Evolutionary conservation across 106 monocot genomes (phyloP), one percentile per base, ranked within the genome.

Genomic region (Acanthochlamys bracteata): DNA sequence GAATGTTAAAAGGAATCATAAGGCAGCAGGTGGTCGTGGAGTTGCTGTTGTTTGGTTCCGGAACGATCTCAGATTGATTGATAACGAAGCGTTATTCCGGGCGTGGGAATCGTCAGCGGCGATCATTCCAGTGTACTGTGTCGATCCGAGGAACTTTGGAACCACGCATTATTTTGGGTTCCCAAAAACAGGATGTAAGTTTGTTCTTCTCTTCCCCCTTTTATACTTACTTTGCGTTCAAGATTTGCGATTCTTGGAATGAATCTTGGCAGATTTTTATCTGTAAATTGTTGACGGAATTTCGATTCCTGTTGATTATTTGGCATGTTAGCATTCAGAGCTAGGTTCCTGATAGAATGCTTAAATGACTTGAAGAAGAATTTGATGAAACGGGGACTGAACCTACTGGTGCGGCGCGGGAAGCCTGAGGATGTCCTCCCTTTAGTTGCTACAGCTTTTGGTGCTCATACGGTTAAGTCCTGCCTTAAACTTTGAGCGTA

Each of bases 401-500:
- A 95, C 59, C 72, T 95, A 74, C 63, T 95, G 53, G 60, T 90
- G 25, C 69, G 55, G 53, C 58, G 71, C 24, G 90, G 95, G 20
- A 95, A 87, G 65, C 95, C 95, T 16, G 95, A 95, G 61, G 90
- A 90, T 47, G 64, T 95, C 16, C 74, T 95, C 21, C 90, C 95
- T 74, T 58, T 70, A 9, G 63, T 95, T n/a, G 86, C 76, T 25
- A 87, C 79, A 78, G 65, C 71, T 69, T 75, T 84, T 55, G 71
- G 75, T 70, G 95, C 87, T 10, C 90, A 85, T 59, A 84, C 90
- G 61, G 93, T 94, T 71, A 82, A 33, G 59, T 43, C 43, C 43
- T 43, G 7, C 13, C 43, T 43, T 43, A 13, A 13, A 43, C 43
- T 63, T 66, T 71, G n/a, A n/a, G n/a, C n/a, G n/a, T n/a, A n/a